Evolutionary conservation across 495 filamentous ascomycete genomes (phyloP), one percentile per base, ranked within the genome.

Genomic region (Ascodesmis nigricans): DNA sequence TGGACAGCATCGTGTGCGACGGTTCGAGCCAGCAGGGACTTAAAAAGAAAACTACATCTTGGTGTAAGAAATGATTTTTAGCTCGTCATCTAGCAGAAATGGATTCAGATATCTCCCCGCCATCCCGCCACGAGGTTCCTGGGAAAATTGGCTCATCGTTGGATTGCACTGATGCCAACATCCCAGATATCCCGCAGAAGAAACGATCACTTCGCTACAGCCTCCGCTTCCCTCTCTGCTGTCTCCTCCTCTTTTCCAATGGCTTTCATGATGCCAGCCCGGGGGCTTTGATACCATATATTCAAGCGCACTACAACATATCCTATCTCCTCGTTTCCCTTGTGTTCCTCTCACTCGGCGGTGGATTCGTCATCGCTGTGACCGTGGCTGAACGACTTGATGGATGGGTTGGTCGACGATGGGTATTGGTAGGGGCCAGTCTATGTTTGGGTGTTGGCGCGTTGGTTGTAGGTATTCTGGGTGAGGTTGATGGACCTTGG

Each of bases 331-430:
- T 77, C 15, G 71, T 82, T 16, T 79, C 78, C 7, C 54, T 82
- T 5, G 72, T 91, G 45, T 87, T 83, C 61, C 64, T 91, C 14
- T 62, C 72, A 22, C 77, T 75, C 40, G 78, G 79, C 0, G 35
- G 73, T 8, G 79, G 78, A 9, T 87, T 81, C 54, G 70, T 87
- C 45, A 47, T 62, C 31, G 73, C 73, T 6, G 77, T 77, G 1
- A 66, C 71, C 10, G 57, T 72, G 40, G 64, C 69, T 15, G 65
- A 74, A 45, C 57, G 50, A 27, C 45, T 64, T 17, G 53, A 61
- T 21, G 53, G 69, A 4, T 57, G 64, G 7, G 44, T 81, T 1
- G 77, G 78, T 5, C 66, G 75, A 14, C 66, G 67, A 0, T 67
- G 58, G 42, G 59, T 64, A 16, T 56, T 78, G 21, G 62, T 69